phyloP scores from a whole-genome alignment of 306 rosid genomes.

The Neltuma alba region DNA sequence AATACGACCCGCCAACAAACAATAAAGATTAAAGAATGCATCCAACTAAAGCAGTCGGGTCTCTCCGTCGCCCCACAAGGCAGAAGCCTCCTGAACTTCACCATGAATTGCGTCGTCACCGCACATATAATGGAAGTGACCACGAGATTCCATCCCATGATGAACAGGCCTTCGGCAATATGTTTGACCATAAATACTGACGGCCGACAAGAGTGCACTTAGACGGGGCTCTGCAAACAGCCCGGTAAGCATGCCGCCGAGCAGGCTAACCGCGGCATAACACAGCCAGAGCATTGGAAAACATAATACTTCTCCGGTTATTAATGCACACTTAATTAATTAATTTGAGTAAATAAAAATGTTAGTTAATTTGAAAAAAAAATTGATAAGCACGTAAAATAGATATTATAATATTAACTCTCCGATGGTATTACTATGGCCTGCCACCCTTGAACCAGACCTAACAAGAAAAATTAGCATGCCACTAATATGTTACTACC shows the following conservation, averaged over 20 bases:
- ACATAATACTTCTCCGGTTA: conserved; percentile 59
- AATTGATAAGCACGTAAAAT: too few species aligned
- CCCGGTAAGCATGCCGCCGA: conserved; percentile 64
- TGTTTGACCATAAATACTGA: too few species aligned
- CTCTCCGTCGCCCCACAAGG: conserved; percentile 69
- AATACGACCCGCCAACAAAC: not conserved
- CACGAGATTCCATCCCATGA: conserved; percentile 56
- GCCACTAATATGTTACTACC: not conserved
- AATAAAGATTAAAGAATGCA: conserved; percentile 8
- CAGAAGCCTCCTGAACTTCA: conserved; percentile 63
- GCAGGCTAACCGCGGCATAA: conserved; percentile 62
- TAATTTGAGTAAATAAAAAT: too few species aligned
- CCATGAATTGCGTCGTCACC: conserved; percentile 57
- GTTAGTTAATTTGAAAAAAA: too few species aligned
- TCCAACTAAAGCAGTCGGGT: conserved; percentile 44
- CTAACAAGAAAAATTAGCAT: conserved; percentile 23
- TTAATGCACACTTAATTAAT: too few species aligned
- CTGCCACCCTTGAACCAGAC: conserved; percentile 73
- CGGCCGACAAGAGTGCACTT: too few species aligned
- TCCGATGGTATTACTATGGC: conserved; percentile 67
- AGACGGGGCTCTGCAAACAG: conserved; percentile 63
- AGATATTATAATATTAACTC: too few species aligned
- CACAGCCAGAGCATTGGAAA: too few species aligned
- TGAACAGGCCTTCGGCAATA: conserved; percentile 50
- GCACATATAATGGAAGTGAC: conserved; percentile 56